Evolutionary conservation across 768 basidiomycete species (phyloP), one percentile per base, ranked within the genome.

Genomic region (Cubamyces sp.): DNA sequence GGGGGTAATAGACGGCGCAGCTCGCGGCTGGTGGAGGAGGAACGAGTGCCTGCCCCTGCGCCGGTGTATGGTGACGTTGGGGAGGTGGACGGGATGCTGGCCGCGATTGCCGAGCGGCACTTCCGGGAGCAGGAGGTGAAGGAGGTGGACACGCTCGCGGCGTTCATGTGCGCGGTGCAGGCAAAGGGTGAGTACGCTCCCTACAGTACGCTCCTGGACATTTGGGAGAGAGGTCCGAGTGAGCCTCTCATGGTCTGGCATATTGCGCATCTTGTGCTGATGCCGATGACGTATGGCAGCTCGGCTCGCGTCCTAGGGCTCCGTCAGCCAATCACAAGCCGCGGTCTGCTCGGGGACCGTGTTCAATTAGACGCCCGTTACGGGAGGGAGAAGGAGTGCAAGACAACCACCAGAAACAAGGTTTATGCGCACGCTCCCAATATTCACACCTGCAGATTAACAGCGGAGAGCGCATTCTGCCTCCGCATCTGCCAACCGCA

Each of bases 91-190:
- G 77, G 72, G 0, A 80, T 88, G 46, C 74, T 94, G 37, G 91
- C 91, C 2, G 75, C 77, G 8, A 80, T 94, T 42, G 90, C 86
- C 2, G 87, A 91, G 68, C 80, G 80, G 56, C 92, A 94, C 74
- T 93, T 91, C 71, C 79, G 83, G 59, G 85, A 88, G 41, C 77
- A 84, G 60, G 79, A 79, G 14, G 79, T 87, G 54, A 87, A 87
- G 73, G 92, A 94, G 74, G 86, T 91, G 49, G 92, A 93, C 62
- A 89, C 87, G n/a, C 76, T 93, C 42, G 88, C 90, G 19, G 83
- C 86, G 30, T 92, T 93, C 67, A 88, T 92, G 88, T 87, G 83
- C 66, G 82, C 85, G 16, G 83, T 92, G 52, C 90, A 87, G 73
- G 71, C 75, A n/a, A 81, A 72, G 64, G 71, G 71, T 71, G 52